Percentiles rank a stretch among this genome's conserved stretches.
These are phyloP conservation scores for Jacaranda copaia DNA, from an alignment of 257 asterid genomes.

Conservation along the genomic window DNA sequence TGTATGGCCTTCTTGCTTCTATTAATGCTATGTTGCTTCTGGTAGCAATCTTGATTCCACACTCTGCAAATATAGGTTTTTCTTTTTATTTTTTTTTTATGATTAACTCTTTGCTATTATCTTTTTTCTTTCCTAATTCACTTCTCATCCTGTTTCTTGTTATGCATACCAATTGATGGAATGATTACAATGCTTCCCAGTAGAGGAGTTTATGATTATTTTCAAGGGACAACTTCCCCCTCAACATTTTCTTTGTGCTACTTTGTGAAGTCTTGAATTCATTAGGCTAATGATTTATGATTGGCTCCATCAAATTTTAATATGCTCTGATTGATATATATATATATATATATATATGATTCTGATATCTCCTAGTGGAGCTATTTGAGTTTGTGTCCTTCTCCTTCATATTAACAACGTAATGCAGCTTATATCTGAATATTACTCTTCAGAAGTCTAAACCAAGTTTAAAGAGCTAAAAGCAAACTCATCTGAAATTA, in stretches of 20 bases:
- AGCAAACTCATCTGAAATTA: background rate
- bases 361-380: slow-evolving; percentile 26
- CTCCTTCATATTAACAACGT: background rate
- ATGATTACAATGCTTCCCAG: background rate
- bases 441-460: background rate
- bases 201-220: slow-evolving; percentile 9
- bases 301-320: background rate
- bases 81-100: too few species aligned
- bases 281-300: slow-evolving; percentile 10
- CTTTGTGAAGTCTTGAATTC: slow-evolving; percentile 4
- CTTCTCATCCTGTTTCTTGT: background rate
- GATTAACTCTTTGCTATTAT: background rate
- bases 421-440: background rate
- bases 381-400: slow-evolving; percentile 26
- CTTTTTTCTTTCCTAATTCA: background rate
- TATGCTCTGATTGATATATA: background rate
- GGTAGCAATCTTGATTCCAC: slow-evolving; percentile 1
- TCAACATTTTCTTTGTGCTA: slow-evolving; percentile 12
- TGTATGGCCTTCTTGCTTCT: background rate
- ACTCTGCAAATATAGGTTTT: background rate
- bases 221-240: background rate
- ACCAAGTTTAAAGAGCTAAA: background rate
- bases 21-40: slow-evolving; percentile 12
- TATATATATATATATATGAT: background rate
- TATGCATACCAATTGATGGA: slow-evolving; percentile 7